Evolutionary conservation across 2,329 filamentous ascomycete genomes (phyloP).

Genomic region (Diaporthe caulivora): DNA sequence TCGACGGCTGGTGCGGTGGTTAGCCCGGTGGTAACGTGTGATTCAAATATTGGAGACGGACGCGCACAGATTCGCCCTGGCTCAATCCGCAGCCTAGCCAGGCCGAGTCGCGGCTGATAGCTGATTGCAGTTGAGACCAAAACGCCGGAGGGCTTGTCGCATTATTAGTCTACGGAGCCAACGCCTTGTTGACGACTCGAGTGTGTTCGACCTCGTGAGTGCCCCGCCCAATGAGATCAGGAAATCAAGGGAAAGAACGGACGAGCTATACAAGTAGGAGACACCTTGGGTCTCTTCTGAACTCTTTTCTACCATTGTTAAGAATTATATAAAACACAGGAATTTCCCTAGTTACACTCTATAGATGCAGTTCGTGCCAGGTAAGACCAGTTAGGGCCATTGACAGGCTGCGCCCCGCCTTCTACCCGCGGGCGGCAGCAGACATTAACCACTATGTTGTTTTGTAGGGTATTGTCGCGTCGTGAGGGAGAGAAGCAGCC

Average conservation of each 20-base stretch:
- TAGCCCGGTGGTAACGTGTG: conserved; percentile 18
- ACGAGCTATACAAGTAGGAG: background rate
- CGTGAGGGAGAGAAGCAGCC: background rate
- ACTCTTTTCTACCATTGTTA: conserved; percentile 38
- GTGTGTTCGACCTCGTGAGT: background rate
- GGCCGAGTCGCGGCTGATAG: background rate
- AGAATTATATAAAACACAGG: conserved; percentile 38
- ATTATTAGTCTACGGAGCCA: too few relatives aligned
- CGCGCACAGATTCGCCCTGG: background rate
- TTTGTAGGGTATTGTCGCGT: conserved; percentile 27
- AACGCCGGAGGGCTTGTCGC: background rate
- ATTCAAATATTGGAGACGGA: background rate
- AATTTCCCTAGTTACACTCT: conserved; percentile 37
- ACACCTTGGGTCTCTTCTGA: conserved; percentile 13
- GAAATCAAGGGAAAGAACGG: background rate
- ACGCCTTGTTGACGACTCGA: background rate
- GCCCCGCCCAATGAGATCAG: background rate
- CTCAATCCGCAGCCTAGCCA: background rate
- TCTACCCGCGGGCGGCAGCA: conserved; percentile 30
- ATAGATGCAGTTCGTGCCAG: conserved; percentile 34
- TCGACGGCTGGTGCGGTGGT: background rate
- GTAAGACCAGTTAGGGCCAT: conserved; percentile 30
- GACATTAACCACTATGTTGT: conserved; percentile 36
- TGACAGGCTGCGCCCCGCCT: conserved; percentile 23
- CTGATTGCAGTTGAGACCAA: background rate